Evolutionary conservation across 345 rosid genomes (phyloP), one percentile per base, ranked within the genome.

Genomic region (Brassica nigra): DNA sequence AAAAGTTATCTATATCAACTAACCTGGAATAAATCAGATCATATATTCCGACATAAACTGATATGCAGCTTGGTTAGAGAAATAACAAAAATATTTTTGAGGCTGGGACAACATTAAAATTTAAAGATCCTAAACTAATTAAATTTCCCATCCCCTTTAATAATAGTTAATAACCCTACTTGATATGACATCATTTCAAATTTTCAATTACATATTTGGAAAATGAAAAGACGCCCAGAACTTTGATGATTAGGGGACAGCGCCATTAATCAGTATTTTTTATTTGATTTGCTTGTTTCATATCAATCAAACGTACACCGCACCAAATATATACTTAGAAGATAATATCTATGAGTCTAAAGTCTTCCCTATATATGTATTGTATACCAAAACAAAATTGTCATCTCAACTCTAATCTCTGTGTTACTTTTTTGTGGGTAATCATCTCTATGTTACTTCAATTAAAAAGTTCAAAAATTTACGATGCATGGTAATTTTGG

Each of bases 31-130:
- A 61, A 1, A 62, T 27, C 12, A 63, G 62, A 37, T 31, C 16
- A 2, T 47, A 63, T 52, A 47, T 74, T 6, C 49, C 3, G 62
- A 63, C 70, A 62, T 5, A 63, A 44, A 11, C 44, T 7, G 30
- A 74, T 47, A 30, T 16, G 47, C 47, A 18, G 47, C 16, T 73
- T 73, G 58, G 62, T 59, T 15, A 20, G 15, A 42, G 6, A 73
- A 29, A 33, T 62, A 44, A 29, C 28, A 62, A 42, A 9, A 39
- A 9, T 11, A 39, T 39, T 34, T 34, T 34, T 75, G 52, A 75
- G 78, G 71, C 55, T 52, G 6, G 52, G 64, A 54, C 6, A 65
- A 52, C 64, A 74, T 52, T 34, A 65, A 54, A 74, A 47, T 39
- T 39, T 9, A 8, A 39, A 74, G 52, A 2, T 33, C 28, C 4